Evolutionary conservation across 306 rosid genomes (phyloP).

Genomic region (Quercus aquifolioides): DNA sequence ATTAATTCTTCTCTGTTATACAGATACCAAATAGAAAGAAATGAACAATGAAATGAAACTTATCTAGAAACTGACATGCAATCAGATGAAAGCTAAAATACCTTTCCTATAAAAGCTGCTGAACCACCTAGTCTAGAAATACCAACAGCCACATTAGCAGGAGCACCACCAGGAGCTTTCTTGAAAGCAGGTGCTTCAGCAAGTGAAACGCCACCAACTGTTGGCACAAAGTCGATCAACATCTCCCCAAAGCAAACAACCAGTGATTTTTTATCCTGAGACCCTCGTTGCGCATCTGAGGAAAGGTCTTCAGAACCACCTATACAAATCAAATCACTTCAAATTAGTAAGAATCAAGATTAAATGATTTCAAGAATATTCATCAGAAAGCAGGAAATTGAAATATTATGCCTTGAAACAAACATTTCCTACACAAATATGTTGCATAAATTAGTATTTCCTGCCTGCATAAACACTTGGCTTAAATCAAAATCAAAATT

Average conservation of each 20-base stretch:
- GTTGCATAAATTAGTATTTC: neutral
- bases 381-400: conserved; percentile 4
- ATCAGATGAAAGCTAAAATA: conserved; percentile 9
- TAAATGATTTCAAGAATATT: neutral
- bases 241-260: conserved; percentile 84
- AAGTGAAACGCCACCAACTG: conserved; percentile 77
- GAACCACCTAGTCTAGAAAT: conserved; percentile 77
- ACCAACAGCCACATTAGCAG: conserved; percentile 96
- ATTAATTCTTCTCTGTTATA: neutral
- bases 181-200: conserved; percentile 93
- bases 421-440: neutral
- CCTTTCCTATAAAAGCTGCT: conserved; percentile 88
- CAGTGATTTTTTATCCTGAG: conserved; percentile 35
- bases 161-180: conserved; percentile 97
- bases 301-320: conserved; percentile 31
- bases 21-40: neutral
- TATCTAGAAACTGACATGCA: neutral
- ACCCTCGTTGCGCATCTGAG: conserved; percentile 15
- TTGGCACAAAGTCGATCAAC: conserved; percentile 88
- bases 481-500: neutral
- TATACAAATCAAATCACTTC: conserved; percentile 18
- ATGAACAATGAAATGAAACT: neutral
- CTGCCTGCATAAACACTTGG: neutral
- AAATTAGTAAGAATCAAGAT: conserved; percentile 24
- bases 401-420: conserved; percentile 2